Percentiles rank a stretch among this genome's conserved stretches.
Evolutionary conservation across 208 protist species (phyloP).

Genomic region (Trypanosoma vivax): DNA sequence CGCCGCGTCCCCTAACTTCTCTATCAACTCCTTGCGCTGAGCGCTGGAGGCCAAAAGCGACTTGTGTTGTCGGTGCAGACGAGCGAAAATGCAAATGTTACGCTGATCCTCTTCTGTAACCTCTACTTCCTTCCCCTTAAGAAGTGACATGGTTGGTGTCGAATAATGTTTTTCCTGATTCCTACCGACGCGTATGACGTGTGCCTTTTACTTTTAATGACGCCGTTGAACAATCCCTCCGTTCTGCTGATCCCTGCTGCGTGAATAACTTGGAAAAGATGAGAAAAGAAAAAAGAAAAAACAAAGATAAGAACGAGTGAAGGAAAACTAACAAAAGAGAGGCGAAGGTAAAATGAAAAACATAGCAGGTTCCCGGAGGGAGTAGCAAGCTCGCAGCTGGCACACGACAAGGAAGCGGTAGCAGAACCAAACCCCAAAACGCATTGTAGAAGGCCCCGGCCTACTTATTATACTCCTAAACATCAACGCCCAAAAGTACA

Average conservation of each 20-base stretch:
- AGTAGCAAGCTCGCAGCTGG: too few relatives aligned
- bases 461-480: too few relatives aligned
- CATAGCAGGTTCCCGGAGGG: not conserved
- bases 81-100: slow-evolving; percentile 78
- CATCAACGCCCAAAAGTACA: too few relatives aligned
- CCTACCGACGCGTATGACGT: slow-evolving; percentile 1
- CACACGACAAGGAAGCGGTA: too few relatives aligned
- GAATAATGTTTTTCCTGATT: slow-evolving; percentile 9
- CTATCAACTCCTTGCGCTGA: slow-evolving; percentile 50
- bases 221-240: not conserved
- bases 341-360: not conserved
- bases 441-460: too few relatives aligned
- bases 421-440: too few relatives aligned
- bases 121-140: slow-evolving; percentile 43
- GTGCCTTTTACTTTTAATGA: not conserved
- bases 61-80: slow-evolving; percentile 63
- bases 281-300: slow-evolving; percentile 20
- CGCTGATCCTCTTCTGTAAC: slow-evolving; percentile 88
- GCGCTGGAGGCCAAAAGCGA: slow-evolving; percentile 39
- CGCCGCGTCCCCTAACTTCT: slow-evolving; percentile 59
- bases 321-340: slow-evolving; percentile 5
- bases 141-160: slow-evolving; percentile 16
- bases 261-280: not conserved
- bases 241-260: not conserved
- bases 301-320: slow-evolving; percentile 16